Conservation (phyloP, 768 basidiomycete genomes). For the Rubroboletus pulcherrimus region DNA sequence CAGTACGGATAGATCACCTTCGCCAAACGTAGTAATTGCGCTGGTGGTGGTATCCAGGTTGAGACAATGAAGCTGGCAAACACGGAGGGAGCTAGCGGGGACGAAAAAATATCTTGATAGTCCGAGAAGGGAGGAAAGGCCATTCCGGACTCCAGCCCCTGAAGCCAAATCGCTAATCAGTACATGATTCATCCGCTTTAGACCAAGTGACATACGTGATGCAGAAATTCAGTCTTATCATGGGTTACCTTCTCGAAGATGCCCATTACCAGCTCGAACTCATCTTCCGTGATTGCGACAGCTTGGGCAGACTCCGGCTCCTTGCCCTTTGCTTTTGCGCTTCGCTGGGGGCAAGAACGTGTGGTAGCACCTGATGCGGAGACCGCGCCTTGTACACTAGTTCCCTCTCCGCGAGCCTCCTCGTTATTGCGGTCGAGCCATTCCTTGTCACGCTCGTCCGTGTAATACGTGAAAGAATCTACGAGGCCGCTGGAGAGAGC, state of each 20-base stretch:
- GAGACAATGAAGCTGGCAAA: constrained; percentile 73
- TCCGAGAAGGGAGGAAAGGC: constrained; percentile 69
- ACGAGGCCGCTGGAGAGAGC: constrained; percentile 54
- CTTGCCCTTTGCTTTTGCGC: constrained; percentile 81
- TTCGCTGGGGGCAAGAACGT: constrained; percentile 52
- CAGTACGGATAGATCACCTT: constrained; percentile 82
- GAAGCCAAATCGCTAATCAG: constrained; percentile 2
- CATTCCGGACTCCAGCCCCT: constrained; percentile 66
- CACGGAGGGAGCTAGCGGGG: constrained; percentile 52
- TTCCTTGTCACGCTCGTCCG: constrained; percentile 94
- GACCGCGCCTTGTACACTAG: constrained; percentile 69
- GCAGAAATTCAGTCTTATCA: constrained; percentile 84
- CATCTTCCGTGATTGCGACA: constrained; percentile 77
- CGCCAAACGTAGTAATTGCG: constrained; percentile 63
- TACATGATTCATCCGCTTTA: neutral
- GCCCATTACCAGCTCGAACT: constrained; percentile 95
- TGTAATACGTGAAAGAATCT: constrained; percentile 81
- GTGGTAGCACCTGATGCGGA: constrained; percentile 48
- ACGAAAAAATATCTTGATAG: constrained; percentile 66
- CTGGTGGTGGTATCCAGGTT: constrained; percentile 60
- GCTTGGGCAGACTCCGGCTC: constrained; percentile 67
- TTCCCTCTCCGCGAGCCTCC: constrained; percentile 80
- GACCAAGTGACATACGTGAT: constrained; percentile 59
- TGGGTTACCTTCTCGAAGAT: constrained; percentile 89
- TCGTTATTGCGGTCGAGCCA: constrained; percentile 94